These are phyloP conservation scores for Exophiala oligosperma DNA, from an alignment of 2,329 filamentous ascomycete genomes.

Conservation along the genomic window DNA sequence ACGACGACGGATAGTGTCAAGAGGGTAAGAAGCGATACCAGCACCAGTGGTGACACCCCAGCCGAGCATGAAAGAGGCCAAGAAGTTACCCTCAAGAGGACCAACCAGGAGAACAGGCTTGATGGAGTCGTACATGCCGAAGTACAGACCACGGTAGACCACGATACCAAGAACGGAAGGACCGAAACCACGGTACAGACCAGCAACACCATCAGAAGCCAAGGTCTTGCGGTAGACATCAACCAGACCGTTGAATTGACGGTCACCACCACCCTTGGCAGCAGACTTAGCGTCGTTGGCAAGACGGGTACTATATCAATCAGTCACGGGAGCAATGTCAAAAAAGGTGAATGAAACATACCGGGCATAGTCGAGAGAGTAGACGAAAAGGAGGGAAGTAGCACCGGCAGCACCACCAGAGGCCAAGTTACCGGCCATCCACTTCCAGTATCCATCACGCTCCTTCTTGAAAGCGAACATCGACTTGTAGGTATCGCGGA, in stretches of 20 bases:
- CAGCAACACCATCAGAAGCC: constrained; percentile 95
- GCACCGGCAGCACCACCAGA: constrained; percentile 99
- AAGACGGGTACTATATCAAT: constrained; percentile 78
- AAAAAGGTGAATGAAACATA: constrained; percentile 5
- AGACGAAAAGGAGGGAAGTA: constrained; percentile 99
- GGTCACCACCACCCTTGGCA: constrained; percentile 86
- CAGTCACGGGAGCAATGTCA: no score
- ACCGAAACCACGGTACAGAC: constrained; percentile 99
- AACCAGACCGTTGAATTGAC: constrained; percentile 99
- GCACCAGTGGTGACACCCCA: constrained; percentile 99
- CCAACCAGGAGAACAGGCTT: constrained; percentile 97
- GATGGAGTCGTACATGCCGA: constrained; percentile 99
- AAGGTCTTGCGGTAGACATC: constrained; percentile 99
- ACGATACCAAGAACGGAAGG: constrained; percentile 98
- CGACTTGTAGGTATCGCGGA: constrained; percentile 99
- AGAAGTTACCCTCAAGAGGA: constrained; percentile 94
- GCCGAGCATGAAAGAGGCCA: constrained; percentile 97
- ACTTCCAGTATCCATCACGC: constrained; percentile 94
- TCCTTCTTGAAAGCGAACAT: constrained; percentile 99
- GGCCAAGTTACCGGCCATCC: constrained; percentile 99
- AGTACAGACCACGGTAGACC: constrained; percentile 99
- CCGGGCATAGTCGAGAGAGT: constrained; percentile 98
- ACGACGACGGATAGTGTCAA: constrained; percentile 99
- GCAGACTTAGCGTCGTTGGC: constrained; percentile 99
- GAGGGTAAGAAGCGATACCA: constrained; percentile 99